Evolutionary conservation across 2,329 filamentous ascomycete species (phyloP).

Genomic region (Colletotrichum ledebouriae): DNA sequence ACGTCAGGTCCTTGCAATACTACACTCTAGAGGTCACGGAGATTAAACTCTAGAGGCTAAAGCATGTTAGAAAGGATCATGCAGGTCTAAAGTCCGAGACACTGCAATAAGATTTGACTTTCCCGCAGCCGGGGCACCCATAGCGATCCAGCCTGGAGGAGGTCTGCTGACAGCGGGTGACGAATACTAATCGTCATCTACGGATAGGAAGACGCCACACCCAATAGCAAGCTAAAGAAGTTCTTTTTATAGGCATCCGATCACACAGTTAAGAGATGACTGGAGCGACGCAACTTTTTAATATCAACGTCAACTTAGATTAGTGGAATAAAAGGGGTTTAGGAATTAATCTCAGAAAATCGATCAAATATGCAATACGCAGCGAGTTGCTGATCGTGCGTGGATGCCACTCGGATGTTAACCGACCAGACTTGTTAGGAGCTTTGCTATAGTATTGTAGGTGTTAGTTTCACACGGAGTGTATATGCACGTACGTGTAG

Average conservation of each 20-base stretch:
- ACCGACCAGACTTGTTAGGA: too few relatives aligned
- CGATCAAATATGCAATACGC: too few relatives aligned
- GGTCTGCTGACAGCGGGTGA: background rate
- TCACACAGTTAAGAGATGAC: background rate
- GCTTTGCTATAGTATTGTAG: too few relatives aligned
- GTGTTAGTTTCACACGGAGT: too few relatives aligned
- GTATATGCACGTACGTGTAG: too few relatives aligned
- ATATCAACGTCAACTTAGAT: background rate
- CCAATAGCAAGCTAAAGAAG: background rate
- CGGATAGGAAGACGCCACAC: background rate
- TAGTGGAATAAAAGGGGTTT: background rate
- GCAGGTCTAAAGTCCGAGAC: background rate
- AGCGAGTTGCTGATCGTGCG: too few relatives aligned
- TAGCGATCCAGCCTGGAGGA: background rate
- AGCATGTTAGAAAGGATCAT: background rate
- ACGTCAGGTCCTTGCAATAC: slow-evolving; percentile 6
- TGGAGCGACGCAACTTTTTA: background rate
- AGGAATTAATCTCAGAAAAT: too few relatives aligned
- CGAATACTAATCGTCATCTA: slow-evolving; percentile 29
- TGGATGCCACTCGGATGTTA: too few relatives aligned
- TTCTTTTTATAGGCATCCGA: background rate
- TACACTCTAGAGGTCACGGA: background rate
- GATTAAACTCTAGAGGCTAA: slow-evolving; percentile 2
- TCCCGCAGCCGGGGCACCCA: background rate
- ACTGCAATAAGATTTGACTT: background rate